Evolutionary conservation across 2,329 filamentous ascomycete genomes (phyloP), one percentile per base, ranked within the genome.

Genomic region (Leptosphaerulina australis): DNA sequence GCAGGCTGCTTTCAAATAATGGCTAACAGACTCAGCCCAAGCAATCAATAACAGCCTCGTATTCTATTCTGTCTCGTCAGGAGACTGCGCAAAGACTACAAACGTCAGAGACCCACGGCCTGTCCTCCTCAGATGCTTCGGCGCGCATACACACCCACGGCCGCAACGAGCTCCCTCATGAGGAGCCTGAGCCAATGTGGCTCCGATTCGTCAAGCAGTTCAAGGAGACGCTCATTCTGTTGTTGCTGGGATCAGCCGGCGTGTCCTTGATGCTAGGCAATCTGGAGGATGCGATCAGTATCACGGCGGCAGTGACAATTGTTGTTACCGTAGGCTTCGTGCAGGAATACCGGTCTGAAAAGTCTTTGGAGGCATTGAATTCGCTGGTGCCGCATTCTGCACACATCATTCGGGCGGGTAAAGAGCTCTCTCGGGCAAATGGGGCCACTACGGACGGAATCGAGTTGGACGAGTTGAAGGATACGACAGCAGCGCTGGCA

Each of bases 321-420:
- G 94, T 99, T 5, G 92, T 99, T 18, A 88, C 88, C 0, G 94
- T 99, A 31, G 94, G 93, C 2, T 99, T 99, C 63, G 85, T 97
- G 43, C 94, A 99, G 71, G 94, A 99, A 75, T 99, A 99, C 72
- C 83, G 94, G 51, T 97, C 94, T 6, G 94, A 99, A 71, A 95
- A 99, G 74, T 97, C 93, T 2, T 85, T 99, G 59, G 94, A 99
- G 74, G 94, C 94, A 15, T 79, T 99, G 61, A 97, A 89, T 68
- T 90, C 94, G 64, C 79, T 99, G 20, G 93, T 99, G 0, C 95
- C 94, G 21, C 95, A 97, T 71, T 91, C 92, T 70, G 94, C 95
- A 22, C 92, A 99, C 75, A 80, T 97, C n/a, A 90, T 99, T 53
- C 87, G 95, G 55, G 66, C 64, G 15, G 64, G 57, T 3, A 54